Evolutionary conservation across 2,329 filamentous ascomycete genomes (phyloP).

Genomic region (Penicillium glabrum): DNA sequence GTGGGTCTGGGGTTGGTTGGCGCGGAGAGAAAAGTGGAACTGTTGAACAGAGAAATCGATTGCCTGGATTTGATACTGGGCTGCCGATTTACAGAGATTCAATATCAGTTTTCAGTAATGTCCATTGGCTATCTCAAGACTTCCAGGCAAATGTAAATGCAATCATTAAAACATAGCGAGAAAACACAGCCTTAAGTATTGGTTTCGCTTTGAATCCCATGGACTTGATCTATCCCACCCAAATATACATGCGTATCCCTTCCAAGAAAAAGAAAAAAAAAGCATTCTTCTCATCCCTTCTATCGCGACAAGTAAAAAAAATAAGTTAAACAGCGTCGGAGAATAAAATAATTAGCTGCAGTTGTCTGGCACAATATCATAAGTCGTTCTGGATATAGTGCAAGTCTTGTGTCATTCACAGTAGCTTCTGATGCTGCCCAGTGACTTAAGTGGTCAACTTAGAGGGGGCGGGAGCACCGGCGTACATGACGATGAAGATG

Average conservation of each 20-base stretch:
- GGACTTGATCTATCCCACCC: conserved; percentile 19
- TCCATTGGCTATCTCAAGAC: conserved; percentile 18
- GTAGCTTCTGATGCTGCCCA: neutral
- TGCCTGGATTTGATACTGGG: too few species aligned
- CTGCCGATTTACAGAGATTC: neutral
- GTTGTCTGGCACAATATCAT: conserved; percentile 7
- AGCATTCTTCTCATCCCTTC: conserved; percentile 7
- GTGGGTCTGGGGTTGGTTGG: neutral
- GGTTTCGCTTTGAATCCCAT: conserved; percentile 13
- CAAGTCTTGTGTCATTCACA: neutral
- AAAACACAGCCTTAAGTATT: conserved; percentile 11
- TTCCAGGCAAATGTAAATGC: conserved; percentile 13
- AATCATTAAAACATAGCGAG: conserved; percentile 19
- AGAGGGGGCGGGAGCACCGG: conserved; percentile 12
- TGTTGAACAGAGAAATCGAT: neutral
- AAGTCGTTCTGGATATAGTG: neutral
- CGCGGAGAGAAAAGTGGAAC: neutral
- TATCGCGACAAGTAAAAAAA: conserved; percentile 17
- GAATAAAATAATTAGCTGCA: conserved; percentile 2
- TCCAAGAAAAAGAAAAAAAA: conserved; percentile 16
- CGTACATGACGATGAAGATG: conserved; percentile 22
- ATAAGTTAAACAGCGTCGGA: conserved; percentile 6
- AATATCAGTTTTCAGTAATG: conserved; percentile 8
- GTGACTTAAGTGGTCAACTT: conserved; percentile 18
- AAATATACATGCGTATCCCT: conserved; percentile 25